These are phyloP conservation scores for Hansenula lynferdii DNA, from an alignment of 1,139 yeast species.

Conservation along the genomic window DNA sequence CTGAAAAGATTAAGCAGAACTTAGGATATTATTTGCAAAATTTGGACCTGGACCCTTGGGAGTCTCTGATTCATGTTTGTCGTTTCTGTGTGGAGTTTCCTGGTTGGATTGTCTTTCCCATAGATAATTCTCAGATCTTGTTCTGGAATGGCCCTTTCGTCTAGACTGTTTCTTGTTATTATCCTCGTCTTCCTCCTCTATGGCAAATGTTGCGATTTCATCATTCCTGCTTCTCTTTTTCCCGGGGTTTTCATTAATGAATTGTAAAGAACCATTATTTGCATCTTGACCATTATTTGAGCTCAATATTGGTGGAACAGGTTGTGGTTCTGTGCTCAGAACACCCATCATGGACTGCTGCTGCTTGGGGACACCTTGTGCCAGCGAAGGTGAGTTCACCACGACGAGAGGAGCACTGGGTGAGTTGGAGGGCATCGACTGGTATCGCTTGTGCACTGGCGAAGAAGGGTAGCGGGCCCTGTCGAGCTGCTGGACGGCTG, in stretches of 20 bases:
- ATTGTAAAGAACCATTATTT: slow-evolving; percentile 11
- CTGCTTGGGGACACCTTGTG: neutral
- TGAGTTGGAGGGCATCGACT: slow-evolving; percentile 20
- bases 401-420: neutral
- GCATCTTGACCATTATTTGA: slow-evolving; percentile 5
- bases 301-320: slow-evolving; percentile 10
- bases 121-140: slow-evolving; percentile 11
- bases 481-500: slow-evolving; percentile 55
- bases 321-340: neutral
- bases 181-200: neutral
- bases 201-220: neutral
- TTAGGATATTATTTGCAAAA: slow-evolving; percentile 24
- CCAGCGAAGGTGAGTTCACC: slow-evolving; percentile 1
- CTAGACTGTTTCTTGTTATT: neutral
- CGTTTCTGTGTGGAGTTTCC: no score
- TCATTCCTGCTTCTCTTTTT: slow-evolving; percentile 17
- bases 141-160: slow-evolving; percentile 10
- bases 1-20: slow-evolving; percentile 18
- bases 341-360: slow-evolving; percentile 21
- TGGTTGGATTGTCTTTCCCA: neutral
- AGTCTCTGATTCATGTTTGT: slow-evolving; percentile 1
- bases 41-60: slow-evolving; percentile 17
- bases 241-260: slow-evolving; percentile 23
- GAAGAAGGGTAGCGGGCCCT: slow-evolving; percentile 19
- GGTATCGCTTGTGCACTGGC: slow-evolving; percentile 25